A percentile compares a stretch with the other conserved stretches of the same genome.
phyloP scores from a whole-genome alignment of 352 stramenopile genomes.

The Phytopythium aichiense region DNA sequence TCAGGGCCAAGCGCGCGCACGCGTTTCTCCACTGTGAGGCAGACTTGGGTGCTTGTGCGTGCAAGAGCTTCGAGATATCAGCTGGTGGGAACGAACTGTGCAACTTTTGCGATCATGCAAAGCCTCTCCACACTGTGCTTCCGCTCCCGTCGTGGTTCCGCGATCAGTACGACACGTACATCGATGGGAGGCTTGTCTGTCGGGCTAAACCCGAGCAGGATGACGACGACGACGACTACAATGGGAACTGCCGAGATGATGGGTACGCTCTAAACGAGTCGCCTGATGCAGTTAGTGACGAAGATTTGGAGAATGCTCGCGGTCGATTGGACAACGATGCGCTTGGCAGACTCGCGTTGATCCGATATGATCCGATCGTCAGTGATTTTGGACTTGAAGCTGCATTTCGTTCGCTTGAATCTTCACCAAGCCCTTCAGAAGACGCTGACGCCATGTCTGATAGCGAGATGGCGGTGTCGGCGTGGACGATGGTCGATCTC shows the following conservation, averaged over 20 bases:
- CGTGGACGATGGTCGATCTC: slow-evolving; percentile 2
- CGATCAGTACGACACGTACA: slow-evolving; percentile 69
- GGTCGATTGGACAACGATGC: slow-evolving; percentile 17
- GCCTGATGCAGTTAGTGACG: not conserved
- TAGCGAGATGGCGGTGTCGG: not conserved
- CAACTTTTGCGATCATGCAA: slow-evolving; percentile 44
- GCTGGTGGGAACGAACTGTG: slow-evolving; percentile 14
- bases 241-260: slow-evolving; percentile 5
- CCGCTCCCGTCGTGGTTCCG: slow-evolving; percentile 65
- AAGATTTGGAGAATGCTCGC: slow-evolving; percentile 17
- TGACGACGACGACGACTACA: slow-evolving; percentile 1
- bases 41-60: slow-evolving; percentile 31
- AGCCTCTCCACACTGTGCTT: slow-evolving; percentile 21
- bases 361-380: slow-evolving; percentile 19
- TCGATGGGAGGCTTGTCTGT: not conserved
- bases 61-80: slow-evolving; percentile 56
- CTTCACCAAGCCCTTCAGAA: not conserved
- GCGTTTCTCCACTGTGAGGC: slow-evolving; percentile 50
- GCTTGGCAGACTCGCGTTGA: slow-evolving; percentile 14
- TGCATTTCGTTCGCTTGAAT: not conserved
- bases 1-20: slow-evolving; percentile 23
- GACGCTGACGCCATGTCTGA: not conserved
- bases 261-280: slow-evolving; percentile 12
- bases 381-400: slow-evolving; percentile 12
- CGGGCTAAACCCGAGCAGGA: not conserved